Percentiles rank a stretch among this genome's conserved stretches.
These are phyloP conservation scores for Phytopythium mirpurense DNA, from an alignment of 352 stramenopile genomes.

Conservation along the genomic window DNA sequence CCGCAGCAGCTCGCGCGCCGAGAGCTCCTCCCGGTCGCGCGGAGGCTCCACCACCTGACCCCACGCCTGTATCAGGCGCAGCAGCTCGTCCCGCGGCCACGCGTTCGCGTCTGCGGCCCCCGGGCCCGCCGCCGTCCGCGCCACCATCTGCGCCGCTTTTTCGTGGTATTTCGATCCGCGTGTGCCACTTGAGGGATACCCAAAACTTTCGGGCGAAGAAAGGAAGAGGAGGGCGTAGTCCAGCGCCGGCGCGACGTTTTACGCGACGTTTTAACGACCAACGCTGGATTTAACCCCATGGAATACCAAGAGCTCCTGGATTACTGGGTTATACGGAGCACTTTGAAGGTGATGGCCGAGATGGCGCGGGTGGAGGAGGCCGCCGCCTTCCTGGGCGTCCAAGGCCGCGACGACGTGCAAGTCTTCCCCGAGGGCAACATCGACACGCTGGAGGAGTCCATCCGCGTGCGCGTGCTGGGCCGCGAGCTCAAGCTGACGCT, in stretches of 20 bases:
- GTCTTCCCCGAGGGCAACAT: conserved; percentile 55
- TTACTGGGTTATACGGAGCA: too few relatives aligned
- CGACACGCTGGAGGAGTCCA: conserved; percentile 47
- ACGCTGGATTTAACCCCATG: not conserved
- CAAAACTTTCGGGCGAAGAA: too few relatives aligned
- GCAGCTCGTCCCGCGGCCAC: conserved; percentile 29
- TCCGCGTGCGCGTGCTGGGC: conserved; percentile 46
- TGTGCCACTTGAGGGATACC: not conserved
- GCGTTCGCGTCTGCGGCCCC: conserved; percentile 13
- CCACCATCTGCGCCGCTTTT: conserved; percentile 4
- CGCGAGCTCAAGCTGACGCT: conserved; percentile 55
- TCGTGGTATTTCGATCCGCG: not conserved
- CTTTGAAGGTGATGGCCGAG: not conserved
- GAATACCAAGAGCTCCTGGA: too few relatives aligned
- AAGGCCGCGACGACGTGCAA: conserved; percentile 16
- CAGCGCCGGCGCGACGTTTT: not conserved
- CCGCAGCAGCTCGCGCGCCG: conserved; percentile 9
- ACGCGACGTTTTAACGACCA: not conserved
- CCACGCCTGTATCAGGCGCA: conserved; percentile 27
- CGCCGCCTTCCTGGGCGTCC: conserved; percentile 3
- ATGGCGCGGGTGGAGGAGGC: not conserved
- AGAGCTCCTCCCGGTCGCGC: conserved; percentile 24
- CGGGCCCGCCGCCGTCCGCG: not conserved
- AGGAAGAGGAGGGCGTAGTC: not conserved
- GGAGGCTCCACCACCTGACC: conserved; percentile 14